These are phyloP conservation scores for Thelephora aurantiotincta DNA, from an alignment of 768 basidiomycete species.

Conservation along the genomic window DNA sequence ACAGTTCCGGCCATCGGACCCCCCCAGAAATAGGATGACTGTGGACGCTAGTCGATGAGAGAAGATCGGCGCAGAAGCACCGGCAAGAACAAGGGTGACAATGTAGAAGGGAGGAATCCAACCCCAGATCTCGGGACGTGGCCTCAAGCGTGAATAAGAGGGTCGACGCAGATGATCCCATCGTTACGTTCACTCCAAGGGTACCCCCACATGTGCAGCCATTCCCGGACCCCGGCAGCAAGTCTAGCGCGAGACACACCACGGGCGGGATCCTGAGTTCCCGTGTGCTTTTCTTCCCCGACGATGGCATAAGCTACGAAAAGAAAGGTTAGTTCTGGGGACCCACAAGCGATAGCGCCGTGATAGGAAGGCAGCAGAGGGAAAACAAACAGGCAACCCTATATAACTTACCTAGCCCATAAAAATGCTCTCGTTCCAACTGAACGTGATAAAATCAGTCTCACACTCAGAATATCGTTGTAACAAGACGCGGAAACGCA, in stretches of 20 bases:
- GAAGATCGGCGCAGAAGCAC: not conserved
- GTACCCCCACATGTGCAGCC: constrained; percentile 90
- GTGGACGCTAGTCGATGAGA: too few species aligned
- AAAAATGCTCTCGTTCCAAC: constrained; percentile 81
- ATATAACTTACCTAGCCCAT: constrained; percentile 55
- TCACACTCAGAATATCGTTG: not conserved
- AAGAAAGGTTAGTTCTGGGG: too few species aligned
- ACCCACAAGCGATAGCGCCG: not conserved
- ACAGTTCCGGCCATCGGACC: too few species aligned
- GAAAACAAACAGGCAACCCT: not conserved
- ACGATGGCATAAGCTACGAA: constrained; percentile 70
- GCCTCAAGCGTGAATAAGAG: constrained; percentile 46
- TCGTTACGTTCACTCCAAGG: constrained; percentile 82
- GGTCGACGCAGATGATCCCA: constrained; percentile 81
- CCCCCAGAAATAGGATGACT: too few species aligned
- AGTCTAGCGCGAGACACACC: constrained; percentile 76
- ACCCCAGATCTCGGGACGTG: not conserved
- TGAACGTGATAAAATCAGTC: constrained; percentile 14
- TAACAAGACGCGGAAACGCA: not conserved
- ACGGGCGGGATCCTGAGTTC: constrained; percentile 70
- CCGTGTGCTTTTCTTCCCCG: constrained; percentile 94
- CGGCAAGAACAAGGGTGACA: not conserved
- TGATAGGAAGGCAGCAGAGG: not conserved
- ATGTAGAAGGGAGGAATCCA: not conserved
- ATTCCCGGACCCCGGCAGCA: constrained; percentile 78